Base-by-base conservation (phyloP, 805 yeast species). In the Dipodascus geniculatus region DNA sequence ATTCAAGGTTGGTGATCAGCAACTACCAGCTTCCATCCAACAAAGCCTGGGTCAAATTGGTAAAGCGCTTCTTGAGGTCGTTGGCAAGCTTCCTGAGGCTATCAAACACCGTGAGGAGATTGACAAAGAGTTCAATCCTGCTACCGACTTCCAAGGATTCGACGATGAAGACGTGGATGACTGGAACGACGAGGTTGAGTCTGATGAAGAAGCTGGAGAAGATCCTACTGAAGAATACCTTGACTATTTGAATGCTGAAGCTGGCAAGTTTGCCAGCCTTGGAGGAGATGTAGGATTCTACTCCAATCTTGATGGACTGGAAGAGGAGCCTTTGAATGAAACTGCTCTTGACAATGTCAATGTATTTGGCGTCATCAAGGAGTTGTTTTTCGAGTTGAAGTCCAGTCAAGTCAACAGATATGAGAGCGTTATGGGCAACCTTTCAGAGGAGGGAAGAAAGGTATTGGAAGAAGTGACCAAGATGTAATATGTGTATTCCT, bases 291-390 rank as follows among this genome's bases (percentile, higher is more conserved):
- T 51, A 49, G 70, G 66, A 19, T 71, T 67, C 33, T 84, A 79
- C 58, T 22, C 31, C 19, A 81, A 80, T 8, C 82, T 80, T 51
- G 93, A 85, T 50, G 93, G 85, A 6, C 74, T 86, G 48, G 81
- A 82, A 49, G 97, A 90, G 63, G 96, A 85, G 63, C 81, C 96
- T 8, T 73, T 85, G 64, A 78, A 85, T 23, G 84, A 82, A 58
- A 84, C 91, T 0, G 83, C 95, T 2, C 74, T 93, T 50, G 97
- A 91, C 63, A 71, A 74, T 47, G 69, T 89, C 51, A 85, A 91
- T 63, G 82, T 85, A 2, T 88, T 82, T 67, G 73, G 74, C 16
- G 78, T 80, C 1, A 81, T 89, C 67, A 79, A 82, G 54, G 75
- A 78, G 19, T 75, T 78, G 19, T 68, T 87, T 17, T 55, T 71